These are phyloP conservation scores for Didymosphaeria variabile DNA, from an alignment of 2,329 filamentous ascomycete genomes.

Conservation along the genomic window DNA sequence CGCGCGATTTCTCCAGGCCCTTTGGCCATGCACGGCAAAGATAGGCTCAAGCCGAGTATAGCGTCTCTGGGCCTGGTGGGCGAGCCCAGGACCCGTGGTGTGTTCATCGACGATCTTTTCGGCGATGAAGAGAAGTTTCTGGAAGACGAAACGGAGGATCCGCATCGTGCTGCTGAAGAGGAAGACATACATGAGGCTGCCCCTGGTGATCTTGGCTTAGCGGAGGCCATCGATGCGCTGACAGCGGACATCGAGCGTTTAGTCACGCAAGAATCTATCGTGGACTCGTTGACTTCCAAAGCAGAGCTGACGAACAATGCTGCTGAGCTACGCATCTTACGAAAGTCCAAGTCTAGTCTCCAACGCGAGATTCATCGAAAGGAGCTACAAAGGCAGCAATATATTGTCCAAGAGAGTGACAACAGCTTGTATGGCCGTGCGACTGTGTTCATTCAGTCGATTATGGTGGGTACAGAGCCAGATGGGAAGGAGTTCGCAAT, in stretches of 20 bases:
- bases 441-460: conserved; percentile 87
- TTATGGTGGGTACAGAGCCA: conserved; percentile 89
- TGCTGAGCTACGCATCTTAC: conserved; percentile 87
- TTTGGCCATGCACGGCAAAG: conserved; percentile 48
- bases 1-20: conserved; percentile 53
- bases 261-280: conserved; percentile 84
- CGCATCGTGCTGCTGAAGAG: conserved; percentile 62
- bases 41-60: conserved; percentile 78
- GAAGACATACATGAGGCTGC: conserved; percentile 94
- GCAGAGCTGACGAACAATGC: conserved; percentile 97
- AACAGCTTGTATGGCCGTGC: conserved; percentile 95
- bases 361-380: conserved; percentile 92
- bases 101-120: conserved; percentile 94
- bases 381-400: conserved; percentile 95
- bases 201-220: conserved; percentile 89
- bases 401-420: conserved; percentile 96
- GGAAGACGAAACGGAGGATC: conserved; percentile 84
- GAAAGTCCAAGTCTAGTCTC: conserved; percentile 92
- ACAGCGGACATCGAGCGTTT: conserved; percentile 91
- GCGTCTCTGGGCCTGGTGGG: conserved; percentile 91
- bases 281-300: conserved; percentile 91
- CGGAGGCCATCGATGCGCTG: conserved; percentile 90
- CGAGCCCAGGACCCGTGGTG: conserved; percentile 84
- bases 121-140: conserved; percentile 87
- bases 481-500: conserved; percentile 93